Percentiles rank a stretch among this genome's conserved stretches.
Conservation (phyloP, 495 filamentous ascomycete species). For the Penicillium tannophilum region DNA sequence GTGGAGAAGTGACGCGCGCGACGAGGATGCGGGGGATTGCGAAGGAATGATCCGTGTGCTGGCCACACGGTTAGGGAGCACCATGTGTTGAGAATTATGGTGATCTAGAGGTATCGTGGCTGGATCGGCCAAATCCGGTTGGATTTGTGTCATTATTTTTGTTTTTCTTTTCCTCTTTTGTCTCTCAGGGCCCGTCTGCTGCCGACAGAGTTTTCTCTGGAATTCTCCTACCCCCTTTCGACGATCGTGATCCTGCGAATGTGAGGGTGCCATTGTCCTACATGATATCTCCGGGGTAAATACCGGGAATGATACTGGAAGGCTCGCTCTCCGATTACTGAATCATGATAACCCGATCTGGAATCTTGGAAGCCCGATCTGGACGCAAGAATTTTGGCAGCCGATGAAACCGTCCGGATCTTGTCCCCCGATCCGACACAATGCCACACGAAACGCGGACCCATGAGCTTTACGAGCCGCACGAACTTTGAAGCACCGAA, state of each 20-base stretch:
- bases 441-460: constrained; percentile 38
- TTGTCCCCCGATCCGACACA: constrained; percentile 23
- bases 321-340: background rate
- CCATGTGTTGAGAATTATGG: constrained; percentile 26
- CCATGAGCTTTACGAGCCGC: constrained; percentile 42
- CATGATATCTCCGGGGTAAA: background rate
- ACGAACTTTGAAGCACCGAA: constrained; percentile 32
- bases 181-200: background rate
- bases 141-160: background rate
- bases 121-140: background rate
- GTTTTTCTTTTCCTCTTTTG: background rate
- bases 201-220: background rate
- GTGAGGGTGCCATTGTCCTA: background rate
- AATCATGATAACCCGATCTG: background rate
- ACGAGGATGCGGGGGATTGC: constrained; percentile 14
- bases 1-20: constrained; percentile 8
- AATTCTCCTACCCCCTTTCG: background rate
- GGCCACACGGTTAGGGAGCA: constrained; percentile 31
- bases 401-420: background rate
- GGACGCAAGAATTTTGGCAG: constrained; percentile 1
- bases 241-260: background rate
- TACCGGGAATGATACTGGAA: background rate
- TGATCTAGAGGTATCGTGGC: constrained; percentile 10
- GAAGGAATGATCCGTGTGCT: constrained; percentile 31
- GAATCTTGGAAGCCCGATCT: background rate